phyloP scores from a whole-genome alignment of 2,329 filamentous ascomycete genomes.

The Aspergillus melleus region DNA sequence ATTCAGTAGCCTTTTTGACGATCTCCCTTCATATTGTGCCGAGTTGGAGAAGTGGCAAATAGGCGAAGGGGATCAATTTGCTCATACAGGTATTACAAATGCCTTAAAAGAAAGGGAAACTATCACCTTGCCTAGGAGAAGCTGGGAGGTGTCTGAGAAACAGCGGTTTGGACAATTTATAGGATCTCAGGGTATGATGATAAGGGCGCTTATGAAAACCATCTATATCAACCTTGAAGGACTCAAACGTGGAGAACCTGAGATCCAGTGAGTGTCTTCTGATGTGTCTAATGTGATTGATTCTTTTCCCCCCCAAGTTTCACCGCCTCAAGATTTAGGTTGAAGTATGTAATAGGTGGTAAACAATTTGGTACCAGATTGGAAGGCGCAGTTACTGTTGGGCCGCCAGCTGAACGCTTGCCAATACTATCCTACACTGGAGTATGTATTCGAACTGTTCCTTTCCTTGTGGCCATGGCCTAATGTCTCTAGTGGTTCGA shows the following conservation, averaged over 20 bases:
- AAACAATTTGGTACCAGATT: neutral
- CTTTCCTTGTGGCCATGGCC: too few relatives aligned
- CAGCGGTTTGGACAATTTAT: neutral
- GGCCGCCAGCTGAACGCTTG: neutral
- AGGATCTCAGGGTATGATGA: neutral
- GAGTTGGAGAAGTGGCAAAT: neutral
- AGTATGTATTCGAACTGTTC: too few relatives aligned
- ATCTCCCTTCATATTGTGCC: neutral
- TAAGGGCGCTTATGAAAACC: neutral
- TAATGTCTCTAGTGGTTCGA: constrained; percentile 7
- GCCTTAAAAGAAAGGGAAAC: neutral
- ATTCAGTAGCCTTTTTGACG: constrained; percentile 1
- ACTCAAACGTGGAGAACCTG: neutral
- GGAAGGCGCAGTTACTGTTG: neutral
- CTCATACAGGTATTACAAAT: too few relatives aligned
- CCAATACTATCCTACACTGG: constrained; percentile 4
- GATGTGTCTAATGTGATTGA: too few relatives aligned
- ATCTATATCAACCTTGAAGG: constrained; percentile 1
- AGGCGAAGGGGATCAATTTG: too few relatives aligned
- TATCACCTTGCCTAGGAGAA: constrained; percentile 4
- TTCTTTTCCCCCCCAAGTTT: too few relatives aligned
- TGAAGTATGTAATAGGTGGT: neutral
- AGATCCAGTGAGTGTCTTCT: constrained; percentile 1
- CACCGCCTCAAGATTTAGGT: neutral
- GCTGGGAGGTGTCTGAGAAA: neutral